phyloP scores from a whole-genome alignment of 345 rosid species.

The Bretschneidera sinensis region DNA sequence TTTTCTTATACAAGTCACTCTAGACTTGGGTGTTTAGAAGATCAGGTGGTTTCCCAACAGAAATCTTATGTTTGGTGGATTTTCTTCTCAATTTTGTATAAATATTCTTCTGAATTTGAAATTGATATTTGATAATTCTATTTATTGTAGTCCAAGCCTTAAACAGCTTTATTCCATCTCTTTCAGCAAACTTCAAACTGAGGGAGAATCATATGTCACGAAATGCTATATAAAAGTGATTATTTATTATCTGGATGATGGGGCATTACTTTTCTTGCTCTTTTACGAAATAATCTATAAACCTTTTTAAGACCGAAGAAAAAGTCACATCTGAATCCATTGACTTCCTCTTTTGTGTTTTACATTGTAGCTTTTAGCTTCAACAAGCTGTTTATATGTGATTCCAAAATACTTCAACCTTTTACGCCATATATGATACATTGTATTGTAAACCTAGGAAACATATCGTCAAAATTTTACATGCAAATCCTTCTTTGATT shows the following conservation, averaged over 20 bases:
- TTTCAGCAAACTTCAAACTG: conserved; percentile 77
- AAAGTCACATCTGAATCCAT: too few species aligned
- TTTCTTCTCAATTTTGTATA: background rate
- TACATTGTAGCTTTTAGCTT: background rate
- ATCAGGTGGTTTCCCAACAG: too few species aligned
- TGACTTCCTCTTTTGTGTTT: background rate
- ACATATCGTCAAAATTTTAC: too few species aligned
- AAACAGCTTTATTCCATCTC: conserved; percentile 62
- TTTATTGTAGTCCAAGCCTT: conserved; percentile 55
- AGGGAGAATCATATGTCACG: conserved; percentile 86
- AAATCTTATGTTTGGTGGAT: background rate
- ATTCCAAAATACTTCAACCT: too few species aligned
- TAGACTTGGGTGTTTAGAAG: too few species aligned
- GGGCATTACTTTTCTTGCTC: conserved; percentile 1
- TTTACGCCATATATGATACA: too few species aligned
- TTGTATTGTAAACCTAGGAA: background rate
- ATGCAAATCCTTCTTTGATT: background rate
- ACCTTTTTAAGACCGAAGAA: background rate
- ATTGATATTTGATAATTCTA: conserved; percentile 18
- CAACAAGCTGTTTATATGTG: background rate
- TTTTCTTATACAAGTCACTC: too few species aligned
- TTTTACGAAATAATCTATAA: background rate
- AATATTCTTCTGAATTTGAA: conserved; percentile 13
- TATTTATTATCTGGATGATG: background rate
- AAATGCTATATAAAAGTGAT: conserved; percentile 91